Conservation (phyloP, 78 protist genomes). For the Monosiga brevicollis region DNA sequence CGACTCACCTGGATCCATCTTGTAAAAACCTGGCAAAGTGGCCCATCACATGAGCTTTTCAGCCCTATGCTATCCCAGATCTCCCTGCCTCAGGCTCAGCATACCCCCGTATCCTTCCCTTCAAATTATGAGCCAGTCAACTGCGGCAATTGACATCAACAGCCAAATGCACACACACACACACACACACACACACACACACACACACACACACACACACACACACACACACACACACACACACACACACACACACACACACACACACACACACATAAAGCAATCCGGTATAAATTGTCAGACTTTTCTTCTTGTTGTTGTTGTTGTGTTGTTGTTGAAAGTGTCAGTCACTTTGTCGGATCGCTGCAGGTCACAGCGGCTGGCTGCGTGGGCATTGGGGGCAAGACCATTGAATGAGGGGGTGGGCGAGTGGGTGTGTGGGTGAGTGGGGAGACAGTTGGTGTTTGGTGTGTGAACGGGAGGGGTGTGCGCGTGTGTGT, state of each 20-base stretch:
- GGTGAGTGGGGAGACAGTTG: not conserved
- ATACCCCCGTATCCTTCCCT: too few relatives aligned
- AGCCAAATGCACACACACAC: not conserved
- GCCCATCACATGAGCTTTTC: too few relatives aligned
- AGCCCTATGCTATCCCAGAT: too few relatives aligned
- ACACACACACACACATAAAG: not conserved
- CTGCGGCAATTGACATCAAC: too few relatives aligned
- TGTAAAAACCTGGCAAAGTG: too few relatives aligned
- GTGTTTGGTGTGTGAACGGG: too few relatives aligned
- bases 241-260: not conserved
- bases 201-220: not conserved
- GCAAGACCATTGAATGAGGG: not conserved
- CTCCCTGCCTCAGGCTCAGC: too few relatives aligned
- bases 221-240: not conserved
- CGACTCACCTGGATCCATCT: not conserved
- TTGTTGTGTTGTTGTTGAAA: not conserved
- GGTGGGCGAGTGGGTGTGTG: not conserved
- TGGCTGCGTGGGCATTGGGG: not conserved
- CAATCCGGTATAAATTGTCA: not conserved
- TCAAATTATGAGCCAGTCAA: too few relatives aligned
- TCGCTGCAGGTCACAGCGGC: not conserved
- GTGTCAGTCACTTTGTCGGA: not conserved
- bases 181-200: not conserved
- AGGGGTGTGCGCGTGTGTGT: too few relatives aligned
- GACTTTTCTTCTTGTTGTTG: not conserved